Base-by-base conservation (phyloP, 768 basidiomycete species). In the Tricholoma hemisulphureum region DNA sequence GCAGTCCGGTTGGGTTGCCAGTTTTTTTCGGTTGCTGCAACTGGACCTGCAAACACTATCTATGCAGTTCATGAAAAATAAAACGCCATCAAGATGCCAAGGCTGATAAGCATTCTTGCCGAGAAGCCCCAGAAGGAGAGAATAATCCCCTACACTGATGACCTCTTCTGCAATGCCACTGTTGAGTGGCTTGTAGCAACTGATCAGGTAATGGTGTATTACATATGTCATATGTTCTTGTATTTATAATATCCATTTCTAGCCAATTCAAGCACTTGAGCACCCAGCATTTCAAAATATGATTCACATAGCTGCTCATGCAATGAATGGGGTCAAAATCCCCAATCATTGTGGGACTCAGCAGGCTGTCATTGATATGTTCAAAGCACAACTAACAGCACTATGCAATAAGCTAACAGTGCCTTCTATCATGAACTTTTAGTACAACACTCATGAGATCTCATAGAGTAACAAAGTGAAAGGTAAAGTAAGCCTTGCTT, bases 101-200 rank as follows among this genome's bases (percentile, higher is more conserved):
- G 14, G 32, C 32, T 13, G 7, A 34, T 34, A 34, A 14, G 8
- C 43, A 45, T 14, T 45, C 43, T 45, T 7, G 20, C 18, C 5
- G 23, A 20, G 43, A 20, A 24, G 20, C 56, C 46, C 23, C 62
- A 54, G 9, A 48, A 37, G 14, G 62, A 66, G 34, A 21, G 37
- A 10, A n/a, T n/a, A n/a, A n/a, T n/a, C n/a, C n/a, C n/a, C n/a
- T n/a, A n/a, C n/a, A n/a, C n/a, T n/a, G n/a, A 57, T 63, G 3
- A 55, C 69, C 13, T 61, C 4, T 73, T 72, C 52, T 43, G 37
- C 11, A 46, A 67, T 21, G 65, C 71, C 4, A 66, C 71, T 1
- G 59, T 70, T 14, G 57, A 73, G 46, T 75, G 74, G 73, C 57
- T 75, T 7, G 57, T 73, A 32, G 56, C 62, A 14, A 73, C 71